Percentiles rank a stretch among this genome's conserved stretches.
These are phyloP conservation scores for Cenchrus americanus DNA, from an alignment of 176 grass and related monocot genomes.

Conservation along the genomic window DNA sequence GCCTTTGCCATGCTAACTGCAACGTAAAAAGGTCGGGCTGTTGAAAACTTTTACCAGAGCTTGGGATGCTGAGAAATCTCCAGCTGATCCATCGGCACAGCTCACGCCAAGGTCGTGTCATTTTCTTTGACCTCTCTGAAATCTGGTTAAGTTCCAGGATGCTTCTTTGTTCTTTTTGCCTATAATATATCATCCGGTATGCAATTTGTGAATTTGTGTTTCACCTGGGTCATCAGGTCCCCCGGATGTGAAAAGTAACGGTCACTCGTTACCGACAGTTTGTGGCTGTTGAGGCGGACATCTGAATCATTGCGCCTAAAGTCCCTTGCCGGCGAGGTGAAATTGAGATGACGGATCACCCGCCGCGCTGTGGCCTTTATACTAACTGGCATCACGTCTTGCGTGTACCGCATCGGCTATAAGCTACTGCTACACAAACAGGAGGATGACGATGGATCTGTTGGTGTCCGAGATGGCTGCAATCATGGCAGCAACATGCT, in stretches of 20 bases:
- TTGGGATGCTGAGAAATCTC: conserved; percentile 21
- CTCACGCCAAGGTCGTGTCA: neutral
- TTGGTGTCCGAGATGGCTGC: neutral
- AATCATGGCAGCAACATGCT: conserved; percentile 15
- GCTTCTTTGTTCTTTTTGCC: neutral
- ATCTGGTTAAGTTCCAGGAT: neutral
- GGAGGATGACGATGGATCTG: neutral
- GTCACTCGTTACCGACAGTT: conserved; percentile 29
- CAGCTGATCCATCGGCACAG: neutral
- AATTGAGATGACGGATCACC: conserved; percentile 46
- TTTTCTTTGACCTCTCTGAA: neutral
- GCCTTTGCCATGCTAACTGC: neutral
- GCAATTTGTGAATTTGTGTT: neutral
- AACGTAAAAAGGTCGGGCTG: no score
- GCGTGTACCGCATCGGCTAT: conserved; percentile 32
- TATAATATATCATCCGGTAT: neutral
- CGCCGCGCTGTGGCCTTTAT: conserved; percentile 12
- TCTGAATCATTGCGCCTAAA: conserved; percentile 40
- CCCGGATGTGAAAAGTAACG: neutral
- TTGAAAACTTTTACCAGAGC: neutral
- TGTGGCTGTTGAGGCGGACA: neutral
- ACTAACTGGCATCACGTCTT: neutral
- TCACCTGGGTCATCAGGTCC: no score
- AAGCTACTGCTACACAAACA: neutral
- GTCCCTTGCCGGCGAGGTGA: conserved; percentile 29